Conservation (phyloP, 805 yeast species). For the Zygotorulaspora chibaensis region DNA sequence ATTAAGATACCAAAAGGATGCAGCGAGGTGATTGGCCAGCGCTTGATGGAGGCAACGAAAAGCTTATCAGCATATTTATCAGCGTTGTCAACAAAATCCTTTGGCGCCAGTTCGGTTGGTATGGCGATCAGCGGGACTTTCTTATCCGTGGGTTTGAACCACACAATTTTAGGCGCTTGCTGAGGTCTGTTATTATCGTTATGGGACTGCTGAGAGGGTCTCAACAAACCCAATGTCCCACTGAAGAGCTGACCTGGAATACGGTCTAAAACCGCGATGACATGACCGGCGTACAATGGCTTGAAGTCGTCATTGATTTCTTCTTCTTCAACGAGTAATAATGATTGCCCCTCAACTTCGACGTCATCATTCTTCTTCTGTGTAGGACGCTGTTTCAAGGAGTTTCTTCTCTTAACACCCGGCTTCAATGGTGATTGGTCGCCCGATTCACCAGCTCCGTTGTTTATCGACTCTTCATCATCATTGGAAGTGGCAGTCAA, state of each 20-base stretch:
- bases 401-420: conserved; percentile 66
- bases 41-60: conserved; percentile 91
- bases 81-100: conserved; percentile 89
- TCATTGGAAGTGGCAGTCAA: conserved; percentile 17
- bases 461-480: conserved; percentile 17
- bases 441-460: conserved; percentile 35
- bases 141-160: conserved; percentile 98
- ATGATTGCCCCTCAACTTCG: conserved; percentile 96
- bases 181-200: conserved; percentile 46
- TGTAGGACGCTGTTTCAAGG: conserved; percentile 90
- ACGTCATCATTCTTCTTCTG: conserved; percentile 98
- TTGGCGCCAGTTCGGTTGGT: conserved; percentile 97
- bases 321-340: conserved; percentile 88
- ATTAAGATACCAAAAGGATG: conserved; percentile 97
- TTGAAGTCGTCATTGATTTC: conserved; percentile 88
- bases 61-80: conserved; percentile 74
- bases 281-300: conserved; percentile 96
- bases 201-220: conserved; percentile 93
- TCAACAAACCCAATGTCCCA: conserved; percentile 86
- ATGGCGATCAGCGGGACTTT: conserved; percentile 97
- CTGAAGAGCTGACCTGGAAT: conserved; percentile 95
- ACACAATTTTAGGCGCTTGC: conserved; percentile 88
- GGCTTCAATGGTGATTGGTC: conserved; percentile 36
- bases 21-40: conserved; percentile 98
- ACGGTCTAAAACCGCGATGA: conserved; percentile 95